Conservation (phyloP, 768 basidiomycete species). For the Boletus subparvulus region DNA sequence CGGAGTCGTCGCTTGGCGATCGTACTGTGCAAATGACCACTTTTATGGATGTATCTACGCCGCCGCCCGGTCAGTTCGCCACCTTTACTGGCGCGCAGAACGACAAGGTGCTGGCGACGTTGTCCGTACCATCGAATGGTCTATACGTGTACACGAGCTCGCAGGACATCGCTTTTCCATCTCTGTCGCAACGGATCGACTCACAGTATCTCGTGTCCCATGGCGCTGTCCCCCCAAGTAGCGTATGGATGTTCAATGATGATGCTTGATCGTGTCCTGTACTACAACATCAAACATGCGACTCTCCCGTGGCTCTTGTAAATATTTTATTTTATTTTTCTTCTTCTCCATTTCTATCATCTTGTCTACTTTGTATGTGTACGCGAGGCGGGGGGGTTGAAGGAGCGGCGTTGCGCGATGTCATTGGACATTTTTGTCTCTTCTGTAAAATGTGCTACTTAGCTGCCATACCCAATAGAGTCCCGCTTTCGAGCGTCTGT, state of each 20-base stretch:
- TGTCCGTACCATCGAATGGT: slow-evolving; percentile 16
- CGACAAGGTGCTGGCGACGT: slow-evolving; percentile 30
- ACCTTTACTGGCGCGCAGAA: slow-evolving; percentile 36
- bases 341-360: background rate
- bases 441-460: slow-evolving; percentile 21
- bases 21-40: slow-evolving; percentile 56
- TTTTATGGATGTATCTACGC: slow-evolving; percentile 46
- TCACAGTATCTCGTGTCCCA: slow-evolving; percentile 16
- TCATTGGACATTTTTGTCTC: slow-evolving; percentile 20
- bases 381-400: slow-evolving; percentile 14
- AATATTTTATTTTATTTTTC: slow-evolving; percentile 17
- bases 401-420: slow-evolving; percentile 17
- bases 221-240: slow-evolving; percentile 9
- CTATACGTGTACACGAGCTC: slow-evolving; percentile 18
- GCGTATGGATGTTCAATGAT: slow-evolving; percentile 19
- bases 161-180: slow-evolving; percentile 13
- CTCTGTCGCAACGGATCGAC: slow-evolving; percentile 10
- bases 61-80: slow-evolving; percentile 38
- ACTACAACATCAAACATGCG: background rate
- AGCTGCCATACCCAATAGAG: slow-evolving; percentile 30
- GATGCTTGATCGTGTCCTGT: slow-evolving; percentile 8
- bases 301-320: slow-evolving; percentile 18
- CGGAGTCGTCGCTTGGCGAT: slow-evolving; percentile 55
- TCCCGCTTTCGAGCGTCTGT: background rate
- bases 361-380: slow-evolving; percentile 28